Conservation (phyloP, 1,139 yeast genomes). For the Suhomyces guaymorum region DNA sequence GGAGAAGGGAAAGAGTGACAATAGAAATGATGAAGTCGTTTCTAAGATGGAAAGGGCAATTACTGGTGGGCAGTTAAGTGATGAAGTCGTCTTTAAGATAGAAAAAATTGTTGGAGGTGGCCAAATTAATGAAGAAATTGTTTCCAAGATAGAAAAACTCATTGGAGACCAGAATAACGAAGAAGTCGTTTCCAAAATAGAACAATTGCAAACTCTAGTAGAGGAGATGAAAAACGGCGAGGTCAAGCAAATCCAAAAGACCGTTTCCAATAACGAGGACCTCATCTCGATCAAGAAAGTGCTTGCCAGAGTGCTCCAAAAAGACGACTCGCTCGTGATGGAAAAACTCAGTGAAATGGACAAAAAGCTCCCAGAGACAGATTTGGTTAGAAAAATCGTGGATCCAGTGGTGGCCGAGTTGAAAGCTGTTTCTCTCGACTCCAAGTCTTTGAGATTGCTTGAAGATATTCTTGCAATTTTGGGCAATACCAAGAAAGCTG, state of each 20-base stretch:
- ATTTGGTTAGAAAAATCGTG: slow-evolving; percentile 22
- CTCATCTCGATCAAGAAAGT: slow-evolving; percentile 6
- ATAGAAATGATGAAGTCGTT: background rate
- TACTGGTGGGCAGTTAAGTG: background rate
- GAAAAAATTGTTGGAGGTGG: too few species aligned
- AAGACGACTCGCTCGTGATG: slow-evolving; percentile 6
- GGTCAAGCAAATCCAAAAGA: slow-evolving; percentile 1
- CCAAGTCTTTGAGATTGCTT: slow-evolving; percentile 20
- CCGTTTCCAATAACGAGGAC: slow-evolving; percentile 4
- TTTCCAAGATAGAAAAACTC: too few species aligned
- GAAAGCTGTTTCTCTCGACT: slow-evolving; percentile 26
- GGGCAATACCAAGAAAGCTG: slow-evolving; percentile 7
- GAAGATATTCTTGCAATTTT: slow-evolving; percentile 21
- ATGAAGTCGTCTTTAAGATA: too few species aligned
- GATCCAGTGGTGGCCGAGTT: slow-evolving; percentile 31
- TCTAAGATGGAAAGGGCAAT: too few species aligned
- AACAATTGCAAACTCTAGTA: too few species aligned
- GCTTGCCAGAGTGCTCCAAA: slow-evolving; percentile 6
- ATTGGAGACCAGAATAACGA: too few species aligned
- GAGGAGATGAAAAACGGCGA: too few species aligned
- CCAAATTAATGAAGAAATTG: too few species aligned
- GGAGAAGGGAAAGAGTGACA: background rate
- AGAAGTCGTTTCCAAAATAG: too few species aligned
- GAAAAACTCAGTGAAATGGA: slow-evolving; percentile 9
- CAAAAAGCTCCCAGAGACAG: slow-evolving; percentile 17